Conservation (phyloP, 345 rosid genomes). For the Aurinia saxatilis region DNA sequence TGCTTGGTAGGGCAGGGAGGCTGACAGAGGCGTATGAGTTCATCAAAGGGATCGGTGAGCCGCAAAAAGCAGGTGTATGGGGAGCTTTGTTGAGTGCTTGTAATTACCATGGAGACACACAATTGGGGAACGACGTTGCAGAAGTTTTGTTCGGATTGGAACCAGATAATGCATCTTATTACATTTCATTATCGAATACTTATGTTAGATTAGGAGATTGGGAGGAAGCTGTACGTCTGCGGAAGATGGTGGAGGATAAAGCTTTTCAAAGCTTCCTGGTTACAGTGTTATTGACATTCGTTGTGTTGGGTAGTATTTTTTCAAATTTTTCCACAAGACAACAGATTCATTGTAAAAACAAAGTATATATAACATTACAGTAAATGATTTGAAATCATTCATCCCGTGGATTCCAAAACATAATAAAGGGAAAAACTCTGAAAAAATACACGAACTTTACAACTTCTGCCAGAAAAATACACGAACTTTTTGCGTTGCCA, state of each 20-base stretch:
- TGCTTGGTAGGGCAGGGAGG: constrained; percentile 52
- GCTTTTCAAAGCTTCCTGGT: constrained; percentile 39
- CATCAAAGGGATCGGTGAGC: constrained; percentile 26
- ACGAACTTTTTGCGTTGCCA: too few relatives aligned
- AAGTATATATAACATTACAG: too few relatives aligned
- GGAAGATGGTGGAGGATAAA: constrained; percentile 30
- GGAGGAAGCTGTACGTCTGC: constrained; percentile 41
- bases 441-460: too few relatives aligned
- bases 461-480: too few relatives aligned
- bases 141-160: constrained; percentile 47
- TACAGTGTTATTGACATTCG: constrained; percentile 34
- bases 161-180: constrained; percentile 43
- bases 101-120: constrained; percentile 34
- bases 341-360: too few relatives aligned
- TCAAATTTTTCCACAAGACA: too few relatives aligned
- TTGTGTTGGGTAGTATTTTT: background rate
- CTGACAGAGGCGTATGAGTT: constrained; percentile 46
- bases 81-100: too few relatives aligned
- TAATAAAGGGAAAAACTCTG: too few relatives aligned
- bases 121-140: constrained; percentile 44
- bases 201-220: constrained; percentile 40
- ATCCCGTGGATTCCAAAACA: too few relatives aligned
- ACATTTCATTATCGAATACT: constrained; percentile 43
- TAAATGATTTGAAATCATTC: too few relatives aligned
- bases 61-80: constrained; percentile 41